phyloP scores from a whole-genome alignment of 495 filamentous ascomycete genomes.

The Tuber magnatum region DNA sequence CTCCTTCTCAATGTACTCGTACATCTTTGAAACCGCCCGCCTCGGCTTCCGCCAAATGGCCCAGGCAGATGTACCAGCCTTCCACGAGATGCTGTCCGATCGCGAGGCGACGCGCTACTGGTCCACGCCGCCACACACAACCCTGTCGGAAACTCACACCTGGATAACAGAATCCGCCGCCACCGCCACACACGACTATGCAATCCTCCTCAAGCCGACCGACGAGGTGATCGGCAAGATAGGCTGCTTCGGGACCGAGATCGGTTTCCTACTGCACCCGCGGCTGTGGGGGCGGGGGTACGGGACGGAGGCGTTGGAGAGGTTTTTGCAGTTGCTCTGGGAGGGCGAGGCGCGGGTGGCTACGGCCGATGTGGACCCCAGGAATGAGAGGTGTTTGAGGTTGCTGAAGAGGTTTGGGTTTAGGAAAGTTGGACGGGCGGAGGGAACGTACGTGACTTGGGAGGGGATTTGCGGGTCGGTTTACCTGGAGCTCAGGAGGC shows the following conservation, averaged over 20 bases:
- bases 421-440: background rate
- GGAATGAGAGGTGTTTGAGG: conserved; percentile 16
- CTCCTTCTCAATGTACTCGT: background rate
- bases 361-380: conserved; percentile 20
- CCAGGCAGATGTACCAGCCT: background rate
- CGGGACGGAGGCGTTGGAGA: conserved; percentile 9
- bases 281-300: conserved; percentile 15
- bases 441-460: conserved; percentile 4
- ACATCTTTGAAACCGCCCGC: conserved; percentile 16
- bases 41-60: conserved; percentile 13
- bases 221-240: conserved; percentile 14
- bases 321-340: conserved; percentile 16
- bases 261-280: conserved; percentile 19
- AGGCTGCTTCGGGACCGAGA: background rate
- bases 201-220: conserved; percentile 8
- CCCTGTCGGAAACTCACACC: background rate
- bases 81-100: conserved; percentile 13
- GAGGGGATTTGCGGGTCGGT: conserved; percentile 18
- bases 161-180: background rate
- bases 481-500: conserved; percentile 15
- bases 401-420: conserved; percentile 18
- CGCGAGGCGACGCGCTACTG: conserved; percentile 14
- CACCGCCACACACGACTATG: background rate
- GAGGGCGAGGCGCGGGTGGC: background rate
- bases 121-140: background rate